Evolutionary conservation across 2,329 filamentous ascomycete genomes (phyloP), one percentile per base, ranked within the genome.

Genomic region (Colletotrichum gloeosporioides): DNA sequence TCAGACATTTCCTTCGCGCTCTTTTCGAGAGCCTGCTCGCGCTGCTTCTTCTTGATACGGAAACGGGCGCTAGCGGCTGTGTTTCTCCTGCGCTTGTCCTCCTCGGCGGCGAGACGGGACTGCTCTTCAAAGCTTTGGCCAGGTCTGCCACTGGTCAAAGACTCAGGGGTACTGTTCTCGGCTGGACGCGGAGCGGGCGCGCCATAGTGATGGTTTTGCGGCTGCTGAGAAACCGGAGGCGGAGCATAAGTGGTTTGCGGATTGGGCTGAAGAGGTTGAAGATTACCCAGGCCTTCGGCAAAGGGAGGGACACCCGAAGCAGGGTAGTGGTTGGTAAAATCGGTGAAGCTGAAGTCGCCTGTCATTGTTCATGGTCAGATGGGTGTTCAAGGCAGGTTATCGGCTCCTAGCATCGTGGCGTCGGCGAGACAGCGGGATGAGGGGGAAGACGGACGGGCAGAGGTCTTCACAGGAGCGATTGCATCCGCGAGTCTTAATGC

Each of bases 1-100:
- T 97, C 94, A 32, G 92, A 92, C 86, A 96, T 95, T 79, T 98
- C 95, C 85, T 96, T 95, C 80, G 95, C 93, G 5, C 92, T 93
- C 81, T 92, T 92, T 85, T 96, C 95, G 69, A 98, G 92, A 10
- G 95, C 94, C 85, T 96, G 94, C 88, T 98, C 95, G 67, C 95
- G 93, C 87, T 97, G 95, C 92, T 98, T 98, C 93, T 98, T 98
- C 92, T 98, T 98, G 83, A 97, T 92, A 76, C 95, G 94, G 90
- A 98, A 98, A 66, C 95, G 94, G 22, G 95, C 95, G 79, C 93
- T 96, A 71, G 95, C 95, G 36, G 95, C 95, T 3, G 96, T 98
- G 87, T 98, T 98, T 78, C 95, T 93, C 75, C 95, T 92, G 66
- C 95, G 93, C 87, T 98, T 98, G 84, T 98, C 95, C 85, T 98